Conservation (phyloP, 2,329 filamentous ascomycete genomes). For the Zasmidium angulare region DNA sequence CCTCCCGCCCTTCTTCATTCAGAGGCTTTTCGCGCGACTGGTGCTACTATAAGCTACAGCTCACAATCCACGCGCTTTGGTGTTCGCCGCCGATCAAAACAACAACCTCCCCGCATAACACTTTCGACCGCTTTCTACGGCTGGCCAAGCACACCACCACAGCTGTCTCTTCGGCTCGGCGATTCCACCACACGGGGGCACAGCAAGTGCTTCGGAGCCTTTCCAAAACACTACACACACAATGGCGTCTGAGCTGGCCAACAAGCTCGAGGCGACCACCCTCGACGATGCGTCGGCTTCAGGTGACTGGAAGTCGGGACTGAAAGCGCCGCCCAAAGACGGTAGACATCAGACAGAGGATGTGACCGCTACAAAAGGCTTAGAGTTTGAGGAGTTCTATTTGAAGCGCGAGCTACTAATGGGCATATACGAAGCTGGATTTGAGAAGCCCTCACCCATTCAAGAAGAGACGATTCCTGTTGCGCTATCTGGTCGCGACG, state of each 20-base stretch:
- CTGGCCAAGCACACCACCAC: not conserved
- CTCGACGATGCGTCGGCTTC: constrained; percentile 53
- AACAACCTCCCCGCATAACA: not conserved
- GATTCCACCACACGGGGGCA: not conserved
- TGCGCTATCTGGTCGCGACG: constrained; percentile 89
- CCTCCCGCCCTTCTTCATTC: not conserved
- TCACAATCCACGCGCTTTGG: not conserved
- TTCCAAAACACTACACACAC: constrained; percentile 13
- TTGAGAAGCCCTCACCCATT: constrained; percentile 97
- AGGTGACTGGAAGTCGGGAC: constrained; percentile 71
- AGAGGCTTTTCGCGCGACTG: not conserved
- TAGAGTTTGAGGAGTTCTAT: constrained; percentile 96
- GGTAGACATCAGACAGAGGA: constrained; percentile 85
- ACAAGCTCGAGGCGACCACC: constrained; percentile 57
- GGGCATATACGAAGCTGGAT: constrained; percentile 98
- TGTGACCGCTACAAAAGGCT: constrained; percentile 95
- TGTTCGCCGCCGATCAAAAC: not conserved
- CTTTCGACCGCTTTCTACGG: not conserved
- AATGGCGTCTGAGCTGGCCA: constrained; percentile 54
- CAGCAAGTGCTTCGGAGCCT: not conserved
- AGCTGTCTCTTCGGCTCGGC: not conserved
- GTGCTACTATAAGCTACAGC: not conserved
- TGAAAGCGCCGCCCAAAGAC: constrained; percentile 73
- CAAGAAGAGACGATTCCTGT: constrained; percentile 99
- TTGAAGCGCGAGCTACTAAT: constrained; percentile 95